Evolutionary conservation across 2,329 filamentous ascomycete genomes (phyloP).

Genomic region (Ambrosiella beaveri): DNA sequence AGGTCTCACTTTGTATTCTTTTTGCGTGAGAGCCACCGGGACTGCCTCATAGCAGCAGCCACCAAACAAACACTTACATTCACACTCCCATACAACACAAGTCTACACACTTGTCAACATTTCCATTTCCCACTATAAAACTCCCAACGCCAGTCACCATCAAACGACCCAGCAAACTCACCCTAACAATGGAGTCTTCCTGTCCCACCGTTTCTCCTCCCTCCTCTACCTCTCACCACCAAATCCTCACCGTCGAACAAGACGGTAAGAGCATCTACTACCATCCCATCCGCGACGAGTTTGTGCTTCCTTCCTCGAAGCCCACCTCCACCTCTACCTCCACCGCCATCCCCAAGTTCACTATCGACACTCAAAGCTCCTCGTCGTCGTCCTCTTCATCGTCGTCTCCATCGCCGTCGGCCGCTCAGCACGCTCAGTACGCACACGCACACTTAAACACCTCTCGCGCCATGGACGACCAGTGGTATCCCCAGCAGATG

Average conservation of each 20-base stretch:
- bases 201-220: neutral
- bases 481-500: conserved; percentile 1
- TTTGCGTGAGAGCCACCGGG: neutral
- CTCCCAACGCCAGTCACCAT: neutral
- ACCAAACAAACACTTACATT: too few species aligned
- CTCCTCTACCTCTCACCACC: neutral
- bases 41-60: too few species aligned
- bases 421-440: too few species aligned
- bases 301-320: neutral
- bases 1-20: neutral
- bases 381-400: neutral
- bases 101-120: neutral
- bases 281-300: neutral
- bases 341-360: neutral
- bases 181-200: neutral
- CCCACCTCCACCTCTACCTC: too few species aligned
- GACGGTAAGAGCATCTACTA: conserved; percentile 5
- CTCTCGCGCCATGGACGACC: neutral
- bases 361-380: neutral
- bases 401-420: too few species aligned
- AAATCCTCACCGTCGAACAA: conserved; percentile 2
- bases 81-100: too few species aligned
- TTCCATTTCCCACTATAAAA: neutral
- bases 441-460: neutral
- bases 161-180: neutral